Evolutionary conservation across 495 filamentous ascomycete species (phyloP).

Genomic region (Aspergillus cavernicola): DNA sequence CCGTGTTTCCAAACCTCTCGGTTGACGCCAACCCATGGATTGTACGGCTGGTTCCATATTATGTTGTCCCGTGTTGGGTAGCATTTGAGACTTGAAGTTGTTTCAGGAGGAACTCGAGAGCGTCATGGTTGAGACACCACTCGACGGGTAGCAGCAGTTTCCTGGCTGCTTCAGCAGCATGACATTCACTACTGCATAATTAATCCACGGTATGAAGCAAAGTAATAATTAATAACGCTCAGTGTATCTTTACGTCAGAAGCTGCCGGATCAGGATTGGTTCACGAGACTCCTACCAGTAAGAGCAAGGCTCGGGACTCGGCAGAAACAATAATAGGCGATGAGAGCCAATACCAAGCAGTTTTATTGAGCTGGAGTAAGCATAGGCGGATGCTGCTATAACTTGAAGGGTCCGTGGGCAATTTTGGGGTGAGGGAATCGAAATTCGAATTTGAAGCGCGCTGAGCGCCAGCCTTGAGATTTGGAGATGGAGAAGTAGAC

Average conservation of each 20-base stretch:
- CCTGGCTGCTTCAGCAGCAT: not conserved
- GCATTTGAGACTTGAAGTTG: not conserved
- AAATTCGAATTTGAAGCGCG: constrained; percentile 4
- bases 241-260: constrained; percentile 15
- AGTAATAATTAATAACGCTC: not conserved
- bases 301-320: constrained; percentile 5
- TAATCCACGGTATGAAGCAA: not conserved
- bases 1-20: not conserved
- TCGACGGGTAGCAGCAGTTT: not conserved
- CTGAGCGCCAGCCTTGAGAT: constrained; percentile 2
- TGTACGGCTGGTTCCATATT: not conserved
- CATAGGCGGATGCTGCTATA: not conserved
- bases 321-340: constrained; percentile 2
- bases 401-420: not conserved
- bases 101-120: constrained; percentile 14
- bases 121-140: constrained; percentile 16
- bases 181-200: not conserved
- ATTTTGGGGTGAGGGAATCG: not conserved
- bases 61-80: no score
- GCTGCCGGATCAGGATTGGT: constrained; percentile 10
- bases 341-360: constrained; percentile 13
- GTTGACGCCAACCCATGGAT: not conserved
- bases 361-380: not conserved
- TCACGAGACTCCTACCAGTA: not conserved
- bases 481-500: not conserved